These are phyloP conservation scores for Rhododendron simsii DNA, from an alignment of 148 eudicot species.

Conservation along the genomic window DNA sequence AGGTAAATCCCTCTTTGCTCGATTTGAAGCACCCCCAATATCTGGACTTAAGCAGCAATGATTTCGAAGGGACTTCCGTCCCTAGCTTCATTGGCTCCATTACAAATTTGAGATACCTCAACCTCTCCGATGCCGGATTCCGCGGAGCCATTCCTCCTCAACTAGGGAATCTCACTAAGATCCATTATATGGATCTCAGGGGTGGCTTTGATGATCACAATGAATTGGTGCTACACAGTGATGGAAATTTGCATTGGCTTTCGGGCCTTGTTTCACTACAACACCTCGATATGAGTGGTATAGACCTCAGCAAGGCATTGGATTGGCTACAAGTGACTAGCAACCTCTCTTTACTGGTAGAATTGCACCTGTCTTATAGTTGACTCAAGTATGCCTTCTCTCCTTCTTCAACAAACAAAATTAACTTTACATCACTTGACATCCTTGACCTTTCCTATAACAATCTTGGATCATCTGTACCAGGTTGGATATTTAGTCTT, in stretches of 20 bases:
- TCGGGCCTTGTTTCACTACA: neutral
- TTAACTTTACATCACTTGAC: neutral
- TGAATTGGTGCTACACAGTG: too few species aligned
- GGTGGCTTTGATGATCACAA: too few species aligned
- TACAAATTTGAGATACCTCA: constrained; percentile 9
- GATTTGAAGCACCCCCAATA: too few species aligned
- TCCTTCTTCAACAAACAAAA: too few species aligned
- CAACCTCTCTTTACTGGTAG: neutral
- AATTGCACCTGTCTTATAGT: too few species aligned
- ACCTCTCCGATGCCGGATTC: neutral
- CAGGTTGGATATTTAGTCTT: neutral
- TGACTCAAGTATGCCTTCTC: neutral
- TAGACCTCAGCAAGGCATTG: neutral
- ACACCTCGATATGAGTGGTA: neutral
- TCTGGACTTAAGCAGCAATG: too few species aligned
- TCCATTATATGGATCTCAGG: too few species aligned
- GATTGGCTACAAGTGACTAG: neutral
- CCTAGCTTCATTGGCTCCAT: too few species aligned
- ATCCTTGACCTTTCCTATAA: neutral
- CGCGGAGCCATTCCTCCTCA: neutral
- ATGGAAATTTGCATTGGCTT: neutral
- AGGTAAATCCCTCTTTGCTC: too few species aligned
- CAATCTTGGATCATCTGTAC: too few species aligned
- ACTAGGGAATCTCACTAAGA: too few species aligned
- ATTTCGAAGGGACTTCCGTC: too few species aligned